phyloP scores from a whole-genome alignment of 1,139 yeast species.

The Diutina catenulata region DNA sequence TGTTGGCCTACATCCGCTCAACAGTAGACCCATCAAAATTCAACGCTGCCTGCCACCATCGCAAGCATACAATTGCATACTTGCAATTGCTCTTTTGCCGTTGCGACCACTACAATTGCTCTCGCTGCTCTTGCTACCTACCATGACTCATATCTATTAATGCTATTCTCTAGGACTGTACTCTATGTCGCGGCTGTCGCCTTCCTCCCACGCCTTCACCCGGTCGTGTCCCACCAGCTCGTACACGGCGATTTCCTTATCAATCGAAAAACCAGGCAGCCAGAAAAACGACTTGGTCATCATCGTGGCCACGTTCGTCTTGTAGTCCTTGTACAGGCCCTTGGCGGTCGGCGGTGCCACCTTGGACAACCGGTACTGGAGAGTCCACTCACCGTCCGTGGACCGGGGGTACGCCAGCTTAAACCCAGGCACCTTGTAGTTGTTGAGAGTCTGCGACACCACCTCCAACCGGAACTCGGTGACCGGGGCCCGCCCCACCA shows the following conservation, averaged over 20 bases:
- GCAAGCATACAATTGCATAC: too few relatives aligned
- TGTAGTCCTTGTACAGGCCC: not conserved
- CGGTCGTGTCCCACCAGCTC: not conserved
- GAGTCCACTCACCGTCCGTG: not conserved
- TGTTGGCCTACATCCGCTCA: too few relatives aligned
- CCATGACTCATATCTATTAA: not conserved
- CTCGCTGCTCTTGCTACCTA: not conserved
- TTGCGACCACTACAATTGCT: too few relatives aligned
- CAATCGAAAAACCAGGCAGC: not conserved
- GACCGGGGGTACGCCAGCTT: not conserved
- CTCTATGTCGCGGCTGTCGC: not conserved
- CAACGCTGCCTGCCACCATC: too few relatives aligned
- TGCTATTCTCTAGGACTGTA: not conserved
- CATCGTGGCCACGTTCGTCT: not conserved
- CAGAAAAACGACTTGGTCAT: conserved; percentile 4
- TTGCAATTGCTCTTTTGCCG: too few relatives aligned
- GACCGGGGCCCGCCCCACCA: not conserved
- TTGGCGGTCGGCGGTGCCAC: not conserved
- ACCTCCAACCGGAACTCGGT: not conserved
- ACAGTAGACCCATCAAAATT: too few relatives aligned
- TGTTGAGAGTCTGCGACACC: not conserved
- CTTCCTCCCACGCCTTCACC: not conserved
- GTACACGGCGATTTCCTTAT: not conserved
- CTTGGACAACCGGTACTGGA: not conserved
- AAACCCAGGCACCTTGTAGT: conserved; percentile 1